phyloP scores from a whole-genome alignment of 805 yeast genomes.

The Jamesozyma hellenica region DNA sequence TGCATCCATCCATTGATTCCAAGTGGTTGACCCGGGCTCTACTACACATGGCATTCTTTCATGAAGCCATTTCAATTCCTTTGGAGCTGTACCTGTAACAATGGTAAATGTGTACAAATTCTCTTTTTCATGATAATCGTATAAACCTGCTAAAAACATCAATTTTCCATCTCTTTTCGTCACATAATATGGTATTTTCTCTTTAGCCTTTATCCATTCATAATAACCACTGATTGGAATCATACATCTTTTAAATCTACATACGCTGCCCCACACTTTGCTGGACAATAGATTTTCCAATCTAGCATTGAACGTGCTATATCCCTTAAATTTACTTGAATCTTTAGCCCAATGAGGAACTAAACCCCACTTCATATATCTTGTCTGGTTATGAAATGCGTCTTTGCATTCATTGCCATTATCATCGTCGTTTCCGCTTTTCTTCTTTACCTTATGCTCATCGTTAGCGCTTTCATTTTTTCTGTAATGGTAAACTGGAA shows the following conservation, averaged over 20 bases:
- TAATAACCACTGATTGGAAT: conserved; percentile 77
- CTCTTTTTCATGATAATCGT: conserved; percentile 16
- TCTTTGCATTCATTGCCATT: no score
- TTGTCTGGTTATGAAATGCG: no score
- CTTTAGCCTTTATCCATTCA: conserved; percentile 53
- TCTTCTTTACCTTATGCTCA: no score
- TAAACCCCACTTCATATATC: conserved; percentile 72
- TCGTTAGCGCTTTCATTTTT: not conserved
- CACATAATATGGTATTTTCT: conserved; percentile 57
- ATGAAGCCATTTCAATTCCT: conserved; percentile 59
- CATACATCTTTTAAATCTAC: conserved; percentile 49
- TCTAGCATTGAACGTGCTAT: conserved; percentile 65
- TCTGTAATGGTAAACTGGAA: conserved; percentile 31
- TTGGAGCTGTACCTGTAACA: conserved; percentile 62
- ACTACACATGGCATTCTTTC: conserved; percentile 68
- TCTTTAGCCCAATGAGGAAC: conserved; percentile 57
- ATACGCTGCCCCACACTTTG: conserved; percentile 48
- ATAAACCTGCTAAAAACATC: conserved; percentile 59
- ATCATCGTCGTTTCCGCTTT: not conserved
- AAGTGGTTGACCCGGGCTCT: conserved; percentile 45
- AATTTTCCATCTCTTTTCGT: conserved; percentile 42
- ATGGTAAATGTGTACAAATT: conserved; percentile 48
- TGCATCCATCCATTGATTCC: conserved; percentile 55
- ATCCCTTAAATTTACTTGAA: conserved; percentile 24
- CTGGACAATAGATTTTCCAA: conserved; percentile 33